A percentile compares a stretch with the other conserved stretches of the same genome.
Evolutionary conservation across 805 yeast genomes (phyloP).

Genomic region (Candida caryicola): DNA sequence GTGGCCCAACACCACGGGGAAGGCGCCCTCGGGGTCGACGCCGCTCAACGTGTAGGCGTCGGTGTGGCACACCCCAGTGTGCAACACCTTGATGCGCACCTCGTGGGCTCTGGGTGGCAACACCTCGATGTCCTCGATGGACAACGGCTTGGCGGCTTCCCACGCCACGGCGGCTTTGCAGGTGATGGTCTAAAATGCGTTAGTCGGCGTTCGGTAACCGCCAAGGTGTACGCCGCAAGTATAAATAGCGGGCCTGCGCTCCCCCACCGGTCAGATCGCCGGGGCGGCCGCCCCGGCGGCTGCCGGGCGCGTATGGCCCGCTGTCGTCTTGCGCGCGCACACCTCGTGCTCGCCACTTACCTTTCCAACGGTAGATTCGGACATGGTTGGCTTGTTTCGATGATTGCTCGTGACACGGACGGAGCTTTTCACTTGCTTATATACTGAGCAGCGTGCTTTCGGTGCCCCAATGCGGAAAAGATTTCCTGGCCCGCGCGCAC

Average conservation of each 20-base stretch:
- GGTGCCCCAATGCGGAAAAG: conserved; percentile 1
- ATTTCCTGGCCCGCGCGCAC: conserved; percentile 1
- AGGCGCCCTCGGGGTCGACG: conserved; percentile 92
- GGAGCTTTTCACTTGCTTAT: no score
- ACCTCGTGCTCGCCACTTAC: conserved; percentile 23
- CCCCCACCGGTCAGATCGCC: no score
- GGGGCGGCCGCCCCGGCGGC: no score
- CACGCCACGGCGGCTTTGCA: conserved; percentile 98
- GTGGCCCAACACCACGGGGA: conserved; percentile 92
- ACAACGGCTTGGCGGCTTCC: conserved; percentile 83
- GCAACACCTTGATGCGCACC: conserved; percentile 82
- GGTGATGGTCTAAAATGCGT: conserved; percentile 54
- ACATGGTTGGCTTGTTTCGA: conserved; percentile 5
- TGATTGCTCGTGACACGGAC: no score
- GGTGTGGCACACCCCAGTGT: conserved; percentile 97
- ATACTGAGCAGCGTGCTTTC: no score
- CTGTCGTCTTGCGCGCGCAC: no score
- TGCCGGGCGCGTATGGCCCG: no score
- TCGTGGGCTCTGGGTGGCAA: conserved; percentile 96
- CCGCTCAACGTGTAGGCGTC: conserved; percentile 97
- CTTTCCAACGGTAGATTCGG: conserved; percentile 25
- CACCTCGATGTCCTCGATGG: conserved; percentile 85
- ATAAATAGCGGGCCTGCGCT: background rate
- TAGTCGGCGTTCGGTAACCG: no score
- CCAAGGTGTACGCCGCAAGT: conserved; percentile 1